Base-by-base conservation (phyloP, 2,329 filamentous ascomycete genomes). In the Calonectria hawksworthii region DNA sequence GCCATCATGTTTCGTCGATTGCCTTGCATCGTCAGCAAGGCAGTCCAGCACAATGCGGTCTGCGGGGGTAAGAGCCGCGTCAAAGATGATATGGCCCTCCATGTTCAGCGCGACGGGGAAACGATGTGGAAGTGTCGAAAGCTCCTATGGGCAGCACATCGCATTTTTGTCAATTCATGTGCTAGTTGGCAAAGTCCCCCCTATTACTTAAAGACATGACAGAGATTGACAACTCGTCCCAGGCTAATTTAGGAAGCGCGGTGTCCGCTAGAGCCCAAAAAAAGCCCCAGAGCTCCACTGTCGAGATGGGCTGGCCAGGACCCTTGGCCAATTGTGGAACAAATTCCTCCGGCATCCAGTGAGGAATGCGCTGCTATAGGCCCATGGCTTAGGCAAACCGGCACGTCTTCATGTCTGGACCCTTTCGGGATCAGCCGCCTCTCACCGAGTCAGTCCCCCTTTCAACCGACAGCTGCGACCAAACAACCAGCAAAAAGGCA, bases 11-110 rank as follows among this genome's bases (percentile, higher is more conserved):
- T 54, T 67, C 41, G 54, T 59, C 3, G 52, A 56, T 23, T 28
- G 52, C 66, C 80, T 77, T 73, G 88, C 85, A 70, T 88, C 86
- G 41, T 82, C 78, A 72, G 83, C 82, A 54, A 88, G 81, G 73
- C 84, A 86, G 78, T 83, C 79, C 23, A 89, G 81, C 16, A 88
- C 82, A 23, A 87, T 76, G 28, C 79, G 78, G 76, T 89, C 87
- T 51, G 87, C 81, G 74, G 80, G 84, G 41, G 87, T 87, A 73
- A 89, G 80, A 70, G 84, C 84, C 69, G 83, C 80, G 77, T 85
- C 86, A 72, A 86, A 82, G 41, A 85, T 80, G 32, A 87, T 78
- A 34, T 74, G 74, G 47, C 74, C 64, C 47, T 80, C 78, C 80
- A 82, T 82, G 64, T 18, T 52, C 59, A 73, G 10, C 23, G 69